A percentile compares a stretch with the other conserved stretches of the same genome.
Evolutionary conservation across 129 eudicot genomes (phyloP).

Genomic region (Helichrysum umbraculigerum): DNA sequence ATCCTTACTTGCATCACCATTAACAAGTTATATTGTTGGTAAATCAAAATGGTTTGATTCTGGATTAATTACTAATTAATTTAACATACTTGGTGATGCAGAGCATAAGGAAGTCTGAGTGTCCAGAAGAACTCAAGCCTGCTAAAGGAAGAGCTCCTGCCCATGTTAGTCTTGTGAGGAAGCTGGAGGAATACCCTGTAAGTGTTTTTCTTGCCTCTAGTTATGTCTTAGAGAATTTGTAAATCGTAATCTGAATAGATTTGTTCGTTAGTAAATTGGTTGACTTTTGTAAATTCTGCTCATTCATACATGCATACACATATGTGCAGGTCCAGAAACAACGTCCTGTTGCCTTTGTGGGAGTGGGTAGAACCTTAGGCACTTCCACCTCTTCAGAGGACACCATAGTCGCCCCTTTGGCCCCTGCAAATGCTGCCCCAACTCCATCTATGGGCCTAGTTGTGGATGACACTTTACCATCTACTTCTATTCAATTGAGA

Average conservation of each 20-base stretch:
- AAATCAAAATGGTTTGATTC: neutral
- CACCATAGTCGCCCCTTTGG: constrained; percentile 23
- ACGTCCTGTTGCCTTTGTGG: constrained; percentile 51
- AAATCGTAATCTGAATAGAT: neutral
- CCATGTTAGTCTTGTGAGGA: constrained; percentile 62
- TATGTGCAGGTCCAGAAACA: constrained; percentile 50
- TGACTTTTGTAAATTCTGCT: neutral
- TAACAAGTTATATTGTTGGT: neutral
- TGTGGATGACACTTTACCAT: constrained; percentile 65
- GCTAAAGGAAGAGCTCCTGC: constrained; percentile 54
- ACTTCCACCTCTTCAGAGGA: constrained; percentile 41
- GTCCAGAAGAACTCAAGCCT: constrained; percentile 79
- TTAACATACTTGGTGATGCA: constrained; percentile 32
- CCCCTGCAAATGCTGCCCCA: constrained; percentile 50
- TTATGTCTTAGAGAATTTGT: neutral
- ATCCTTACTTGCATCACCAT: neutral
- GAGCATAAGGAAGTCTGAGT: constrained; percentile 76
- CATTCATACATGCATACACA: neutral
- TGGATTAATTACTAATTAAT: neutral
- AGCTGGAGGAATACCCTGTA: constrained; percentile 67
- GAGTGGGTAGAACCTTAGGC: constrained; percentile 71
- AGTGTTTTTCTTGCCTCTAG: constrained; percentile 16
- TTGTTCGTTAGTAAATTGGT: neutral
- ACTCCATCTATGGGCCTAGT: constrained; percentile 55
- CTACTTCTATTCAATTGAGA: constrained; percentile 84